Evolutionary conservation across 495 filamentous ascomycete species (phyloP).

Genomic region (Annulohypoxylon maeteangense): DNA sequence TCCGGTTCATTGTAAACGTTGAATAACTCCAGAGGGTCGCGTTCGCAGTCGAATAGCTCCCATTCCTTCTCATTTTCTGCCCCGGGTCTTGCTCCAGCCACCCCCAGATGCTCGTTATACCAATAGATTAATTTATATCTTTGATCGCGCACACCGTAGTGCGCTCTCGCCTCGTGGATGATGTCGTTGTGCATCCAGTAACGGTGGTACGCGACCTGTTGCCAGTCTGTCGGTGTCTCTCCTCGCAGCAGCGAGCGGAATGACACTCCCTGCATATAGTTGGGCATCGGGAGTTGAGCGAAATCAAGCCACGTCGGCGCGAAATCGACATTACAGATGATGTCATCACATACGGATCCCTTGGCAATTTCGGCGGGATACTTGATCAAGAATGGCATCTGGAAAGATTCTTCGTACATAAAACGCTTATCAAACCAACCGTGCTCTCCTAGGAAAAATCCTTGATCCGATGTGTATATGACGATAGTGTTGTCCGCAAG

Average conservation of each 20-base stretch:
- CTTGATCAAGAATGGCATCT: conserved; percentile 59
- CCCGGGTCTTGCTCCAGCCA: conserved; percentile 51
- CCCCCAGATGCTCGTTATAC: conserved; percentile 56
- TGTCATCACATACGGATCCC: conserved; percentile 51
- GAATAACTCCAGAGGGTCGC: conserved; percentile 59
- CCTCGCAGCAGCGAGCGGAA: conserved; percentile 48
- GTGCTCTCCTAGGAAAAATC: conserved; percentile 62
- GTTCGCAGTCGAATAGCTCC: conserved; percentile 58
- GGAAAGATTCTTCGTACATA: conserved; percentile 61
- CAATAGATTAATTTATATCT: conserved; percentile 61
- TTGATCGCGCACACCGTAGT: conserved; percentile 57
- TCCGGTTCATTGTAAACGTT: conserved; percentile 51
- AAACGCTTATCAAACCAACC: conserved; percentile 63
- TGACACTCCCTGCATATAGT: conserved; percentile 57
- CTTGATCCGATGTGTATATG: conserved; percentile 59
- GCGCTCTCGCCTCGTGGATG: conserved; percentile 54
- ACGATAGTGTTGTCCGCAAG: conserved; percentile 54
- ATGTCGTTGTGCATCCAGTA: conserved; percentile 61
- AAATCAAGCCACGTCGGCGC: conserved; percentile 56
- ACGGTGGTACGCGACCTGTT: conserved; percentile 58
- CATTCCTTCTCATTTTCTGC: conserved; percentile 52
- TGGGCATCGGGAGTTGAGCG: conserved; percentile 48
- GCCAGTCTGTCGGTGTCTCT: conserved; percentile 51
- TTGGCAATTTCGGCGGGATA: conserved; percentile 51
- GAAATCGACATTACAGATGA: conserved; percentile 59